A percentile compares a stretch with the other conserved stretches of the same genome.
Conservation (phyloP, 257 asterid species). For the Plantago elongata region DNA sequence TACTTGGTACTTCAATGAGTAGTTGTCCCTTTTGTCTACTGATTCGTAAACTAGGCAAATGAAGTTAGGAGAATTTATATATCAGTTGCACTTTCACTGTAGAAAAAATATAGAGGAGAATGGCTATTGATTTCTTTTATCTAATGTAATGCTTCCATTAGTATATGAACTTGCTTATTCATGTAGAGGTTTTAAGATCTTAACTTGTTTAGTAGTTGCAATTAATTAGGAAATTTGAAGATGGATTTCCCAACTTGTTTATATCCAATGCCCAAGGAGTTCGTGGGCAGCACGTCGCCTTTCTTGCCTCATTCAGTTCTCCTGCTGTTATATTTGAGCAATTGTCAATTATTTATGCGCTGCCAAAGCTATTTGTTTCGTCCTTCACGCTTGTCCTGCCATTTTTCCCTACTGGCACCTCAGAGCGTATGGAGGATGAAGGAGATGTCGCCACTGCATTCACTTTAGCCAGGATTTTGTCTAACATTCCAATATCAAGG, state of each 20-base stretch:
- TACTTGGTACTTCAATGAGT: too few species aligned
- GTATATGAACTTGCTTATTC: background rate
- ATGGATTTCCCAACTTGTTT: constrained; percentile 94
- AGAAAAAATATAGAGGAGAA: too few species aligned
- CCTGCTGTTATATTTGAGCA: constrained; percentile 98
- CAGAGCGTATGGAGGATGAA: constrained; percentile 99
- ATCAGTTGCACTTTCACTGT: too few species aligned
- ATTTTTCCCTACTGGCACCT: constrained; percentile 96
- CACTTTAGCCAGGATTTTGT: constrained; percentile 92
- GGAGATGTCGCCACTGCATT: constrained; percentile 99
- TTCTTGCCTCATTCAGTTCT: constrained; percentile 97
- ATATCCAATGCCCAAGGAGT: constrained; percentile 95
- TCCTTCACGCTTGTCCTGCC: constrained; percentile 98
- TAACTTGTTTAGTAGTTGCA: constrained; percentile 18
- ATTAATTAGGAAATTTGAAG: constrained; percentile 78
- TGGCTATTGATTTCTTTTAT: too few species aligned
- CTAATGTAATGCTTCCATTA: too few species aligned
- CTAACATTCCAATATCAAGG: constrained; percentile 76
- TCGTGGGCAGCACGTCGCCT: constrained; percentile 94
- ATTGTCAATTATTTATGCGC: constrained; percentile 73
- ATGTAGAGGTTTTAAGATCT: background rate
- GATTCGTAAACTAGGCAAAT: too few species aligned
- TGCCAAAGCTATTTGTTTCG: constrained; percentile 86
- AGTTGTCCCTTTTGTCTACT: too few species aligned
- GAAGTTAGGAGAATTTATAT: too few species aligned